These are phyloP conservation scores for Thalassia testudinum DNA, from an alignment of 116 monocot species.

Conservation along the genomic window DNA sequence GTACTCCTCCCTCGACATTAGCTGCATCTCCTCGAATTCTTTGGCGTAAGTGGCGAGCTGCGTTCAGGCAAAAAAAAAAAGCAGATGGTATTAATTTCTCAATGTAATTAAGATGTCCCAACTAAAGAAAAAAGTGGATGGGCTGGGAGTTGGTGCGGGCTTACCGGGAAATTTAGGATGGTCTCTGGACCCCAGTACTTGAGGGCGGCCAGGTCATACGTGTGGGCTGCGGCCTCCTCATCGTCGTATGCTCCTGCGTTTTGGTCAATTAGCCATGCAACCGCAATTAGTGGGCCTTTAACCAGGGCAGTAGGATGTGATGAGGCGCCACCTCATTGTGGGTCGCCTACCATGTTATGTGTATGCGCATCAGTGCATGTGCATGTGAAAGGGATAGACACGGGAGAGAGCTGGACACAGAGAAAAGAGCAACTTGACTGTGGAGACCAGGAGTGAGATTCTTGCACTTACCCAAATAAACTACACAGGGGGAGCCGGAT, in stretches of 20 bases:
- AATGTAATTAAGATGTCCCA: neutral
- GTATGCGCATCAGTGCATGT: neutral
- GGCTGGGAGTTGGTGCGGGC: neutral
- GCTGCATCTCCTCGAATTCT: conserved; percentile 58
- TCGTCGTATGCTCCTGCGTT: conserved; percentile 60
- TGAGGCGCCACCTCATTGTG: too few species aligned
- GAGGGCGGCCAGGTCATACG: conserved; percentile 84
- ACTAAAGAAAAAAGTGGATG: neutral
- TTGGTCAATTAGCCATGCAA: too few species aligned
- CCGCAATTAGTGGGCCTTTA: neutral
- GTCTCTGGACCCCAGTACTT: conserved; percentile 60
- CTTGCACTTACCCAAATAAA: conserved; percentile 48
- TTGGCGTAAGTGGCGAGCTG: conserved; percentile 42
- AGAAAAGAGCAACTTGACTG: neutral
- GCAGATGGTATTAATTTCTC: neutral
- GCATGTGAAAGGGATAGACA: neutral
- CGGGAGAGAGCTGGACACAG: neutral
- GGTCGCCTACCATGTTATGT: neutral
- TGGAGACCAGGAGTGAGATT: neutral
- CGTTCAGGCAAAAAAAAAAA: neutral
- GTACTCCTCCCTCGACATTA: conserved; percentile 57
- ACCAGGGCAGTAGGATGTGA: too few species aligned
- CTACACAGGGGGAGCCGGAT: conserved; percentile 7
- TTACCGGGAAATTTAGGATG: conserved; percentile 68
- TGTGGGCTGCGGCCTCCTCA: conserved; percentile 61